Evolutionary conservation across 257 asterid genomes (phyloP).

Genomic region (Solanum virginianum): DNA sequence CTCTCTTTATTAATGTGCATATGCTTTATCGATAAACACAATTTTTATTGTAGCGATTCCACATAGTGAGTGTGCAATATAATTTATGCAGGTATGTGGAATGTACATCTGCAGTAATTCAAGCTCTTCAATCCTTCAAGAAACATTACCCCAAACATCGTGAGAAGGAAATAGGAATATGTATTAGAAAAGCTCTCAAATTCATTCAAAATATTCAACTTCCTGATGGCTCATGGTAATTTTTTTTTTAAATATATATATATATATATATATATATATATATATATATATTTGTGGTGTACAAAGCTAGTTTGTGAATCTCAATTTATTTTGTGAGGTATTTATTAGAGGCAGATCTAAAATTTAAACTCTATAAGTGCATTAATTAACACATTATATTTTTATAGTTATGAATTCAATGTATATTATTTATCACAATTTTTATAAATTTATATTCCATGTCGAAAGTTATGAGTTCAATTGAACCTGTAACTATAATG

Average conservation of each 20-base stretch:
- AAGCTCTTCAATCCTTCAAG: conserved; percentile 27
- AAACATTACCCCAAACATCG: conserved; percentile 23
- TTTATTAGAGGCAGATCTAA: too few relatives aligned
- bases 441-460: too few relatives aligned
- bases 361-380: too few relatives aligned
- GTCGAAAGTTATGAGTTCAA: too few relatives aligned
- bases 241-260: not conserved
- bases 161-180: conserved; percentile 23
- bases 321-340: not conserved
- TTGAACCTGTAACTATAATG: too few relatives aligned
- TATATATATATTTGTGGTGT: not conserved
- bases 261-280: not conserved
- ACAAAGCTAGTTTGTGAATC: too few relatives aligned
- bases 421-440: too few relatives aligned
- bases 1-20: too few relatives aligned
- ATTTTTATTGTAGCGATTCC: too few relatives aligned
- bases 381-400: too few relatives aligned
- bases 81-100: conserved; percentile 40
- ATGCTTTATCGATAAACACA: too few relatives aligned
- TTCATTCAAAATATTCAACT: conserved; percentile 46
- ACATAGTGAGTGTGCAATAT: not conserved
- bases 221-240: conserved; percentile 60
- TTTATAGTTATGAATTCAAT: too few relatives aligned
- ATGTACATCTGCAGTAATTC: conserved; percentile 59
- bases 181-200: conserved; percentile 34